Conservation (phyloP, 75 land plant genomes). For the Sequoiadendron giganteum region DNA sequence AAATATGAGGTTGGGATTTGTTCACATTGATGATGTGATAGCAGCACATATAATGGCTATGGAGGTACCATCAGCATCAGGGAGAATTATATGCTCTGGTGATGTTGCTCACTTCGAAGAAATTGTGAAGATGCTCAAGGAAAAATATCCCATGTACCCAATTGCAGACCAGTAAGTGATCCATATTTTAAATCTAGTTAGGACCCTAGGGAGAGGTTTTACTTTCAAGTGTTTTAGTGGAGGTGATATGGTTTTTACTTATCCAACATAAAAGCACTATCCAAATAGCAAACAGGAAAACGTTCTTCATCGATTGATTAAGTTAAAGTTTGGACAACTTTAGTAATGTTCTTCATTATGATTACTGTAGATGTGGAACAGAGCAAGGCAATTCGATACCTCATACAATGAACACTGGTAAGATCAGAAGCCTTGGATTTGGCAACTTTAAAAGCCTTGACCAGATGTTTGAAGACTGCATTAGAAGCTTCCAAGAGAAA, state of each 20-base stretch:
- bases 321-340: neutral
- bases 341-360: neutral
- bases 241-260: too few species aligned
- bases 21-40: constrained; percentile 85
- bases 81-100: constrained; percentile 84
- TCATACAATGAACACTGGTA: constrained; percentile 71
- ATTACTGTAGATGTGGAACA: constrained; percentile 47
- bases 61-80: constrained; percentile 61
- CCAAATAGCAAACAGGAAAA: too few species aligned
- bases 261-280: too few species aligned
- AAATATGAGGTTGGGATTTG: constrained; percentile 73
- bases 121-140: constrained; percentile 65
- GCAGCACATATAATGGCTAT: constrained; percentile 72
- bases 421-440: constrained; percentile 68
- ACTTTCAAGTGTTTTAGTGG: too few species aligned
- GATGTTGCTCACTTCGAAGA: constrained; percentile 83
- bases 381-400: constrained; percentile 59
- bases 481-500: constrained; percentile 60
- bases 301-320: neutral
- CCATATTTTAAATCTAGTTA: too few species aligned
- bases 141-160: constrained; percentile 70
- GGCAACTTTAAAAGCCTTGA: constrained; percentile 52
- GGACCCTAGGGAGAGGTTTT: too few species aligned
- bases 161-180: constrained; percentile 51
- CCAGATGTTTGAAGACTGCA: constrained; percentile 91